These are phyloP conservation scores for Cicer pinnatifidum DNA, from an alignment of 306 rosid species.

Conservation along the genomic window DNA sequence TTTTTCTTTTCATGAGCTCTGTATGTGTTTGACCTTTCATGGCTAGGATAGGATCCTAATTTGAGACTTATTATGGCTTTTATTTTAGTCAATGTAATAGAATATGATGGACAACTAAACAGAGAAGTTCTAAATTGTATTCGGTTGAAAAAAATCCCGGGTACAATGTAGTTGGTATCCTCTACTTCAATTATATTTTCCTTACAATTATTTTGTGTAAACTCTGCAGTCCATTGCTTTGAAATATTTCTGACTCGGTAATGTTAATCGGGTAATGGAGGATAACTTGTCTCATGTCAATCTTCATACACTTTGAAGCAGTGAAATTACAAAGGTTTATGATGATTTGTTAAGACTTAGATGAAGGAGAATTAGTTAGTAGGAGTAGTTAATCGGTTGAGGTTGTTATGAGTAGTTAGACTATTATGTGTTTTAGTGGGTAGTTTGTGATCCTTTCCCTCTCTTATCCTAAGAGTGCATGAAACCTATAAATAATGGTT, in stretches of 20 bases:
- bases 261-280: constrained; percentile 9
- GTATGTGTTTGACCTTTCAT: constrained; percentile 18
- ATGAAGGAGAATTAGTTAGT: no score
- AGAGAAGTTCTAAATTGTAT: constrained; percentile 13
- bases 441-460: no score
- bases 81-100: constrained; percentile 17
- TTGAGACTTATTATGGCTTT: constrained; percentile 5
- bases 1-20: constrained; percentile 23
- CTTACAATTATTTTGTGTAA: not conserved
- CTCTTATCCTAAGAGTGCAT: no score
- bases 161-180: constrained; percentile 24
- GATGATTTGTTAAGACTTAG: not conserved
- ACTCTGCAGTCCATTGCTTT: constrained; percentile 12
- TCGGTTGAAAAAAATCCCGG: not conserved
- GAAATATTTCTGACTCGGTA: constrained; percentile 1
- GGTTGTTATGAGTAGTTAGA: no score
- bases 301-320: constrained; percentile 4
- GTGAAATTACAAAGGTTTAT: constrained; percentile 12
- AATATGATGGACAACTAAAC: constrained; percentile 12
- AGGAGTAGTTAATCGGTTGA: no score
- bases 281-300: not conserved
- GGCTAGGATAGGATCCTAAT: constrained; percentile 11
- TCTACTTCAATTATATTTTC: constrained; percentile 13
- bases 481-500: no score
- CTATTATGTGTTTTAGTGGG: no score